Evolutionary conservation across 371 early-diverging fungal genomes (phyloP), one percentile per base, ranked within the genome.

Genomic region (Mortierella sp.): DNA sequence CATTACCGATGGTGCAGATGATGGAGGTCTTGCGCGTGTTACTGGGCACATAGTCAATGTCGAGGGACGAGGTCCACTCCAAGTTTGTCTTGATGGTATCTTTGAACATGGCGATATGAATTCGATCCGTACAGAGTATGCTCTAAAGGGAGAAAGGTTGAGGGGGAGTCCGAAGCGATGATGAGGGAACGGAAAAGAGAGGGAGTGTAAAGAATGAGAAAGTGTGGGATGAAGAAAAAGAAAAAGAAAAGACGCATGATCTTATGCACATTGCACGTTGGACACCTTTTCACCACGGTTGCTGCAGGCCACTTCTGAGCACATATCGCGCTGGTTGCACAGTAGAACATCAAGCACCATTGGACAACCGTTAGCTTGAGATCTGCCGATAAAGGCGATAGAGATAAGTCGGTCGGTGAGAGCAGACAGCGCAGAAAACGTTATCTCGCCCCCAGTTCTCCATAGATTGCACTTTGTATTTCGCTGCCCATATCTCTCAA

Each of bases 1-100:
- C 18, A 28, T n/a, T 88, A 89, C 91, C 92, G 66, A 94, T 91
- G 53, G 94, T 94, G 81, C 93, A 90, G 71, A 94, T 93, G 64
- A 94, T 91, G 46, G 91, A 90, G 49, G 91, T 90, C 85, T 93
- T 94, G 81, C 94, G 91, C 43, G 83, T 79, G 52, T 84, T 84
- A 28, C 62, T 74, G 30, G 88, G 87, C 54, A 83, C 81, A 53
- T 85, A 76, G 81, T 85, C 86, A 58, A 91, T 88, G 69, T 86
- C 82, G 76, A 94, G 87, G 47, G 88, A 72, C 48, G 92, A 82
- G 61, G 92, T 82, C 93, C 94, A 93, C 82, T 90, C 87, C 55
- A 93, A 86, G 52, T 74, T 69, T 58, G 69, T 74, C 76, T 57
- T 74, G 58, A 74, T 74, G 51, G 27, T 27, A 14, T 72, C 63